These are phyloP conservation scores for Calonectria pseudoturangicola DNA, from an alignment of 2,329 filamentous ascomycete species.

Conservation along the genomic window DNA sequence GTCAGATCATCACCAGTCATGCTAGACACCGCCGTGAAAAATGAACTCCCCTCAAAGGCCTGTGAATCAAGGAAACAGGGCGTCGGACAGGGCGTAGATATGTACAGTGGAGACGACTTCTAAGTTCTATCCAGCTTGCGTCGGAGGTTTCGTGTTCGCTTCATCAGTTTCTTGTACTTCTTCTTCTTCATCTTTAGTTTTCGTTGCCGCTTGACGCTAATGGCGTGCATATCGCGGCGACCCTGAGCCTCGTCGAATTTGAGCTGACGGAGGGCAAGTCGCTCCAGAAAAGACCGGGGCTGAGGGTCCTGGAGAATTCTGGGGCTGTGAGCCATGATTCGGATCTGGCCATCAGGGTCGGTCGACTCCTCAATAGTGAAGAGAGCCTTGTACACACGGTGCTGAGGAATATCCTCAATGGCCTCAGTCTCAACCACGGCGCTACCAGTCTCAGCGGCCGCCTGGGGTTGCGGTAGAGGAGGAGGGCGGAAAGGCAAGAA, in stretches of 20 bases:
- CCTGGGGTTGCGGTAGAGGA: conserved; percentile 81
- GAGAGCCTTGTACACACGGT: conserved; percentile 77
- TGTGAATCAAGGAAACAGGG: conserved; percentile 49
- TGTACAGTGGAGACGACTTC: conserved; percentile 50
- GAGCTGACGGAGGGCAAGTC: conserved; percentile 79
- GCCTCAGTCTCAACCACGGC: conserved; percentile 57
- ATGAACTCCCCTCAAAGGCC: conserved; percentile 53
- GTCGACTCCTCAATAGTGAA: conserved; percentile 81
- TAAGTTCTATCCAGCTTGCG: conserved; percentile 85
- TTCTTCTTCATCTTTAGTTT: conserved; percentile 99
- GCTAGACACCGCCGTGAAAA: conserved; percentile 55
- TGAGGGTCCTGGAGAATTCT: conserved; percentile 71
- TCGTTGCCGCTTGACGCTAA: conserved; percentile 93
- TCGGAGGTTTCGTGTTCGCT: conserved; percentile 89
- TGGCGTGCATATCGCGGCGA: conserved; percentile 80
- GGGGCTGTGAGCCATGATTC: conserved; percentile 77
- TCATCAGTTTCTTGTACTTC: conserved; percentile 99
- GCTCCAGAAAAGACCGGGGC: conserved; percentile 79
- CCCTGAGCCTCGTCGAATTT: conserved; percentile 73
- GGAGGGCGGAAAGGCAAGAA: conserved; percentile 90
- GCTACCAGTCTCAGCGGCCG: conserved; percentile 62
- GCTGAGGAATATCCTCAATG: conserved; percentile 63
- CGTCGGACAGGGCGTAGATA: conserved; percentile 48
- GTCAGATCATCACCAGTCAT: conserved; percentile 55
- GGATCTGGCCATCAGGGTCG: conserved; percentile 75